These are phyloP conservation scores for Fusarium phyllophilum DNA, from an alignment of 2,329 filamentous ascomycete species.

Conservation along the genomic window DNA sequence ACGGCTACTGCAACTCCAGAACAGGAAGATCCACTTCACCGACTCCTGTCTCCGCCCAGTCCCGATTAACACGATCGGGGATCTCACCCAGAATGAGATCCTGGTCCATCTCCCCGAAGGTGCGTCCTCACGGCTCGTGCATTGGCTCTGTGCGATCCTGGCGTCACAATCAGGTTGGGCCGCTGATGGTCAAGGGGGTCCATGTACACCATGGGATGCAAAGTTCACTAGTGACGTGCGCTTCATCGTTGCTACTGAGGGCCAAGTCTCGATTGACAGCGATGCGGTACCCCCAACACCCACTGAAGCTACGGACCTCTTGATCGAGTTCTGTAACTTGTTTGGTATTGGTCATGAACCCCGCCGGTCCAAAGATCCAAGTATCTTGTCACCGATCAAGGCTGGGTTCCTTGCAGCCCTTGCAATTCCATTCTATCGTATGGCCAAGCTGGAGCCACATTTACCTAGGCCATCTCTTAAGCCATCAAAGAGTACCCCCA, in stretches of 20 bases:
- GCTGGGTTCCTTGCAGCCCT: slow-evolving; percentile 42
- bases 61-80: slow-evolving; percentile 28
- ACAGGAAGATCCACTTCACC: slow-evolving; percentile 39
- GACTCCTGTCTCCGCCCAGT: slow-evolving; percentile 37
- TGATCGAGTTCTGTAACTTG: slow-evolving; percentile 42
- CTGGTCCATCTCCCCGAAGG: slow-evolving; percentile 32
- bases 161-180: slow-evolving; percentile 37
- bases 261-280: slow-evolving; percentile 27
- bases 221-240: slow-evolving; percentile 20
- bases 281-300: slow-evolving; percentile 26
- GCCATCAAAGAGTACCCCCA: background rate
- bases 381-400: slow-evolving; percentile 38
- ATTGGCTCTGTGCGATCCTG: slow-evolving; percentile 44
- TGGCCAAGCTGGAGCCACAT: slow-evolving; percentile 40
- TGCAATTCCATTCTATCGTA: slow-evolving; percentile 42
- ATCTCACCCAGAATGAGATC: slow-evolving; percentile 29
- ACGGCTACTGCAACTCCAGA: slow-evolving; percentile 43
- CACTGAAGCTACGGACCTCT: slow-evolving; percentile 36
- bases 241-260: slow-evolving; percentile 39
- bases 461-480: slow-evolving; percentile 33
- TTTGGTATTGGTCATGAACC: slow-evolving; percentile 40
- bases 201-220: slow-evolving; percentile 37
- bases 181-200: slow-evolving; percentile 30
- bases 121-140: slow-evolving; percentile 38
- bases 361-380: slow-evolving; percentile 5